A percentile compares a stretch with the other conserved stretches of the same genome.
Conservation (phyloP, 305 asterid genomes). For the Fraxinus albicans region DNA sequence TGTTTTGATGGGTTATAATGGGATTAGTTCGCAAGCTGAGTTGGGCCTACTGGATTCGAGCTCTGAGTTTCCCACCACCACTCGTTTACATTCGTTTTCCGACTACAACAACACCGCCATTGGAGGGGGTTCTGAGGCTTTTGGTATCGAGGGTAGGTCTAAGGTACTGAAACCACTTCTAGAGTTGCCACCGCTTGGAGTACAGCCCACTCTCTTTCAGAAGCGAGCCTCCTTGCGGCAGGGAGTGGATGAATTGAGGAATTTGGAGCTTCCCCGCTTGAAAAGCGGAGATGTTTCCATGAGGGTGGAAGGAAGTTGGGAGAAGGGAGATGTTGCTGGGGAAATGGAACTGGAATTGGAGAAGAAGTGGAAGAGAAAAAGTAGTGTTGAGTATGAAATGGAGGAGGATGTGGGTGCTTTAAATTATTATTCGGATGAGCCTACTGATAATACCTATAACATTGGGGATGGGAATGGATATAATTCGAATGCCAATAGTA, state of each 20-base stretch:
- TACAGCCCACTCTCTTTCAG: slow-evolving; percentile 44
- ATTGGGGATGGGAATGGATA: slow-evolving; percentile 27
- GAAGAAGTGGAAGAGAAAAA: slow-evolving; percentile 34
- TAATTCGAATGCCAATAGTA: slow-evolving; percentile 40
- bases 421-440: slow-evolving; percentile 48
- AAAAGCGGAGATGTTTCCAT: slow-evolving; percentile 36
- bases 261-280: slow-evolving; percentile 28
- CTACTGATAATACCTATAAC: slow-evolving; percentile 22
- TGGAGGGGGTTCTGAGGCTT: slow-evolving; percentile 22
- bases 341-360: slow-evolving; percentile 23
- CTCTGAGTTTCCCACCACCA: slow-evolving; percentile 24
- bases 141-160: slow-evolving; percentile 34
- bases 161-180: slow-evolving; percentile 40
- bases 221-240: slow-evolving; percentile 49
- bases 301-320: slow-evolving; percentile 34
- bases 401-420: slow-evolving; percentile 38
- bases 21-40: slow-evolving; percentile 6
- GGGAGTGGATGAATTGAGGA: slow-evolving; percentile 10
- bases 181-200: slow-evolving; percentile 33
- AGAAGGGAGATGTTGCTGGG: neutral
- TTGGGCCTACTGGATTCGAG: slow-evolving; percentile 5
- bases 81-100: slow-evolving; percentile 32
- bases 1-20: slow-evolving; percentile 23
- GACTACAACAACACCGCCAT: slow-evolving; percentile 27
- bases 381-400: slow-evolving; percentile 29